Evolutionary conservation across 768 basidiomycete genomes (phyloP).

Genomic region (Brasilioporus rufonigricans): DNA sequence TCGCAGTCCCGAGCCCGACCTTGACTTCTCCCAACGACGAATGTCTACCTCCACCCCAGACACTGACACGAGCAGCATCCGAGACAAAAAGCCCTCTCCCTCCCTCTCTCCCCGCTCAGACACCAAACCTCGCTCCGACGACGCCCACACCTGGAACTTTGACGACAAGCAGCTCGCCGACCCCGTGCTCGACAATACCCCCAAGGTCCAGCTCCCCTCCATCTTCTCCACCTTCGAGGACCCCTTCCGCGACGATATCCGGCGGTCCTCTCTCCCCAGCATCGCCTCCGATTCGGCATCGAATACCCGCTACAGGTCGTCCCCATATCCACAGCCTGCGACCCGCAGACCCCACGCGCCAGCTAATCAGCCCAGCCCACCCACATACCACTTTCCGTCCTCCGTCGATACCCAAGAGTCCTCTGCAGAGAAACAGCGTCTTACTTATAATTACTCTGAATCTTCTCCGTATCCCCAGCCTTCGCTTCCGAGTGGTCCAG

Average conservation of each 20-base stretch:
- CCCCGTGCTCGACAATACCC: slow-evolving; percentile 42
- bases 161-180: slow-evolving; percentile 42
- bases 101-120: slow-evolving; percentile 49
- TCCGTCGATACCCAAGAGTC: slow-evolving; percentile 38
- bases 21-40: slow-evolving; percentile 57
- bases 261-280: slow-evolving; percentile 64
- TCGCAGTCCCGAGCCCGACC: slow-evolving; percentile 43
- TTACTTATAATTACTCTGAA: slow-evolving; percentile 41
- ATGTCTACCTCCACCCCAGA: slow-evolving; percentile 79
- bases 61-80: slow-evolving; percentile 52
- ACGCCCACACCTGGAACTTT: slow-evolving; percentile 30
- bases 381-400: slow-evolving; percentile 57
- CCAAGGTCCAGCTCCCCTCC: slow-evolving; percentile 68
- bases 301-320: slow-evolving; percentile 46
- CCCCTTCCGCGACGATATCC: slow-evolving; percentile 48
- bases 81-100: slow-evolving; percentile 63
- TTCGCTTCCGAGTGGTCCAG: slow-evolving; percentile 51
- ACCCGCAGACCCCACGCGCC: slow-evolving; percentile 49
- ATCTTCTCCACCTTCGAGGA: slow-evolving; percentile 72
- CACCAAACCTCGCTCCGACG: slow-evolving; percentile 38
- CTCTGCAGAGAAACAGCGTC: slow-evolving; percentile 38
- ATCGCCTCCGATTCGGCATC: slow-evolving; percentile 47
- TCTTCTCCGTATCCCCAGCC: slow-evolving; percentile 48
- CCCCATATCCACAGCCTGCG: slow-evolving; percentile 53
- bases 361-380: slow-evolving; percentile 36